Base-by-base conservation (phyloP, 2,329 filamentous ascomycete genomes). In the Ceratocystis cacaofunesta region DNA sequence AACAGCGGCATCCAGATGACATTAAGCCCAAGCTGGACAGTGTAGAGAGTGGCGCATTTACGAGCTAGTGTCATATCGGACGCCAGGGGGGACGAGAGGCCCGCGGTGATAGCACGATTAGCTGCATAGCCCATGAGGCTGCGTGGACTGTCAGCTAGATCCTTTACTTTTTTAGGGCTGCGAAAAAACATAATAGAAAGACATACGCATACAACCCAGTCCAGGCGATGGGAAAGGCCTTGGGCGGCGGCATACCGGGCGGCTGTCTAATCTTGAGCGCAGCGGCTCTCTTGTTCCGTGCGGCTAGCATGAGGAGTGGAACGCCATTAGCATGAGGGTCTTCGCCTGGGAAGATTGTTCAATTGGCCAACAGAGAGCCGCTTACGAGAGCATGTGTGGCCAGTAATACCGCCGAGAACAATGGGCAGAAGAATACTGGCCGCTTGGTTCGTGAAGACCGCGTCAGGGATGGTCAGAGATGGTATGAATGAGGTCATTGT, bases 1-100 rank as follows among this genome's bases (percentile, higher is more conserved):
- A 96, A 96, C 10, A 96, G 81, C 12, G 92, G 92, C 83, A 91
- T 96, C 90, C 90, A 97, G 64, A 87, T 75, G 36, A 95, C 78
- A 74, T 96, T 96, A 63, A 96, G 79, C 10, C 82, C 88, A 5
- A 96, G 85, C 76, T 96, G 92, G 67, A 91, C 79, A 1, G 88
- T 89, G 78, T 96, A 96, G 36, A 96, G 80, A 0, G 87, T 89
- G 66, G 89, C 86, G 69, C 86, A 87, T 69, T 85, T 80, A 73
- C 83, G 82, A 63, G 87, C 84, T 64, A 83, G 76, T 44, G 78
- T 75, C 61, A 83, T 79, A n/a, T 81, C 82, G 19, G 52, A 57
- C 15, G 52, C 52, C 48, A 76, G 74, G 36, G 81, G 77, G 44
- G 79, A 77, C 5, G 80, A 79, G 62, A 85, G 81, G 60, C 86